These are phyloP conservation scores for Alnus glutinosa DNA, from an alignment of 306 rosid species.

Conservation along the genomic window DNA sequence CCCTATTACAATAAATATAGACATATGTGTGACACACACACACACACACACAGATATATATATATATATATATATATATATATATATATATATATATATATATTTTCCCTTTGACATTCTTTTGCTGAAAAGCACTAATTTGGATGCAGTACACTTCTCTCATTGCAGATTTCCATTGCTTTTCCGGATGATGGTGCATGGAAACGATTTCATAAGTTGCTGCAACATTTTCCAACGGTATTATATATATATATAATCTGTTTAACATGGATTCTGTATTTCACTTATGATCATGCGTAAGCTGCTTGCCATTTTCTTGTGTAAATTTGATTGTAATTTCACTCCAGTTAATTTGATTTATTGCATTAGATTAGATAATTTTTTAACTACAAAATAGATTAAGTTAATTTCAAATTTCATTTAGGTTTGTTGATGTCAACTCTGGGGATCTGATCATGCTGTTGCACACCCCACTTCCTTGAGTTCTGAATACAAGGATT, in stretches of 20 bases:
- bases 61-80: constrained; percentile 18
- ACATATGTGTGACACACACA: too few relatives aligned
- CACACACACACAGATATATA: neutral
- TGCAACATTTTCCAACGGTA: constrained; percentile 97
- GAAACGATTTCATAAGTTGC: constrained; percentile 93
- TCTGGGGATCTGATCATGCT: neutral
- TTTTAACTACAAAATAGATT: neutral
- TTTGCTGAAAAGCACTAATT: constrained; percentile 10
- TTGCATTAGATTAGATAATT: neutral
- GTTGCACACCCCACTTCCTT: neutral
- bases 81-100: neutral
- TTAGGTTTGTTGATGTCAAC: neutral
- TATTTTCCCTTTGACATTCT: constrained; percentile 8
- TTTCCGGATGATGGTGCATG: constrained; percentile 99
- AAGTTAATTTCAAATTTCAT: neutral
- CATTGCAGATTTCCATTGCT: constrained; percentile 74
- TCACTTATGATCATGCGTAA: constrained; percentile 18
- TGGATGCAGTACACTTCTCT: constrained; percentile 1
- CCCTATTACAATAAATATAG: neutral
- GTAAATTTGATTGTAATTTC: neutral
- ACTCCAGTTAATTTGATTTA: neutral
- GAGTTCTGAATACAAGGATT: neutral
- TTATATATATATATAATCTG: constrained; percentile 8
- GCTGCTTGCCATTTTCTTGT: neutral
- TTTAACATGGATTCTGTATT: constrained; percentile 21